Evolutionary conservation across 1,284 basidiomycete genomes (phyloP).

Genomic region (Waitea zeae): DNA sequence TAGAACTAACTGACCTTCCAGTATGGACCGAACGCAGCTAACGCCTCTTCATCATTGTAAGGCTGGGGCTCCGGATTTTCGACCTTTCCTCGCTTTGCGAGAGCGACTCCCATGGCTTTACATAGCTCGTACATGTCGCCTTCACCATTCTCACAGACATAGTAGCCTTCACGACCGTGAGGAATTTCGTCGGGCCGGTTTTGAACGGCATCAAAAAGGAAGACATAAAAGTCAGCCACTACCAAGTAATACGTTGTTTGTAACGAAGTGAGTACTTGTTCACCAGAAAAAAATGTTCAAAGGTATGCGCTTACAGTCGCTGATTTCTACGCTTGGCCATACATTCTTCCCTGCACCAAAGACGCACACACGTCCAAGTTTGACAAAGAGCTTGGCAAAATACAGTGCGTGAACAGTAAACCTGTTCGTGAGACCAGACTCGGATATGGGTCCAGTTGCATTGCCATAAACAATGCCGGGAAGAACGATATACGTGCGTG

Average conservation of each 20-base stretch:
- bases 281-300: constrained; percentile 1
- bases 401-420: constrained; percentile 25
- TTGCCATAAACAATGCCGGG: constrained; percentile 30
- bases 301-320: constrained; percentile 25
- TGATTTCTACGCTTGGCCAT: constrained; percentile 26
- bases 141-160: constrained; percentile 9
- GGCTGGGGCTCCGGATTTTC: constrained; percentile 7
- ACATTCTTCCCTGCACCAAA: constrained; percentile 18
- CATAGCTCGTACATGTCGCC: constrained; percentile 20
- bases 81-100: constrained; percentile 19
- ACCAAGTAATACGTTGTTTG: constrained; percentile 1
- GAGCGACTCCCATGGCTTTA: constrained; percentile 20
- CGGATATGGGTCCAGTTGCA: constrained; percentile 24
- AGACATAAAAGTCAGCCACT: constrained; percentile 7
- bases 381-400: constrained; percentile 14
- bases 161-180: constrained; percentile 10
- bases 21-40: constrained; percentile 7
- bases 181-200: constrained; percentile 4
- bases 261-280: background rate
- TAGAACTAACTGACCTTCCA: constrained; percentile 4
- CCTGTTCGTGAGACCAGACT: constrained; percentile 23
- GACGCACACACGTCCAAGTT: constrained; percentile 4
- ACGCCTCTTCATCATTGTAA: constrained; percentile 9
- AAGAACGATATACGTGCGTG: constrained; percentile 26
- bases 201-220: constrained; percentile 8